Percentiles rank a stretch among this genome's conserved stretches.
Evolutionary conservation across 495 filamentous ascomycete genomes (phyloP).

Genomic region (Cercophora newfieldiana): DNA sequence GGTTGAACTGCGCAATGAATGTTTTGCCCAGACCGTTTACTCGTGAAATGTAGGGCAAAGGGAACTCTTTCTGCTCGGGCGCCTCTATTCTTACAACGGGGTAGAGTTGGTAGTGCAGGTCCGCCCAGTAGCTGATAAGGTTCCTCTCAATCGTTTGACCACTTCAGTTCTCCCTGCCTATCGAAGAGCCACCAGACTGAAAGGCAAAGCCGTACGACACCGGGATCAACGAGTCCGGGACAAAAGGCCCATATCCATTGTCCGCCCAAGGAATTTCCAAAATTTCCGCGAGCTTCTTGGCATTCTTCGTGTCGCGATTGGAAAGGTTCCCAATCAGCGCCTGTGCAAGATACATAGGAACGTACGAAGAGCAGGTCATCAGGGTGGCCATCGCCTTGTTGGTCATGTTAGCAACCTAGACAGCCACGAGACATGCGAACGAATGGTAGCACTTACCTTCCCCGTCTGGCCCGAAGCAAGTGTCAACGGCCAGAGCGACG

Average conservation of each 20-base stretch:
- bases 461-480: neutral
- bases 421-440: neutral
- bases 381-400: neutral
- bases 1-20: too few species aligned
- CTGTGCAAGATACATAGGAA: conserved; percentile 1
- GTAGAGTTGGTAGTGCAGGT: too few species aligned
- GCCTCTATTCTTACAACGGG: too few species aligned
- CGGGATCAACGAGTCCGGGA: conserved; percentile 1
- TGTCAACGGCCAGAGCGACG: conserved; percentile 2
- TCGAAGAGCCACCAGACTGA: neutral
- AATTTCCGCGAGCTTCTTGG: neutral
- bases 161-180: too few species aligned
- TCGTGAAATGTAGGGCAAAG: too few species aligned
- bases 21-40: too few species aligned
- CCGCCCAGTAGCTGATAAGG: too few species aligned
- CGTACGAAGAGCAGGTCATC: neutral
- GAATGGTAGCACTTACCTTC: neutral
- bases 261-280: neutral
- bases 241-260: conserved; percentile 7
- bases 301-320: neutral
- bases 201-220: neutral
- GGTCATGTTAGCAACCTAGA: too few species aligned
- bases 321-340: neutral
- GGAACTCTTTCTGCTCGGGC: too few species aligned
- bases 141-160: too few species aligned